Base-by-base conservation (phyloP, 139 green algal species). In the Asterochloris erici region DNA sequence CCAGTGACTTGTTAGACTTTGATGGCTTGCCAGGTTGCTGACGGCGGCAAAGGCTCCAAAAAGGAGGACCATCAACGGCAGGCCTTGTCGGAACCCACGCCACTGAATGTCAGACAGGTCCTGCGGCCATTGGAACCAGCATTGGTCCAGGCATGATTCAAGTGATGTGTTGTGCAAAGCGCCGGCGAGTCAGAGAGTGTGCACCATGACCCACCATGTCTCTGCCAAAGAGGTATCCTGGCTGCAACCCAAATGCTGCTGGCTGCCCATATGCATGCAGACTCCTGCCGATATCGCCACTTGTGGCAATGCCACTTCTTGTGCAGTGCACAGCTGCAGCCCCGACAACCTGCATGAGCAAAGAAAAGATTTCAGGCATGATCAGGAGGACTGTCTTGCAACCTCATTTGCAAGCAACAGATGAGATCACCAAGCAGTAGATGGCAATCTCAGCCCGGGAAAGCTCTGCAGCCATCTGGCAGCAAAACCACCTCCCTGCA, bases 21-120 rank as follows among this genome's bases (percentile, higher is more conserved):
- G 38, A 54, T 54, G 38, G 38, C 38, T 54, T 73, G 23, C 66
- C 66, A 73, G 66, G 2, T n/a, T 47, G 21, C 74, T 79, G 9
- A 81, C 24, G 0, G 61, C 16, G 10, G 88, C 83, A 73, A 90
- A 93, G 12, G 29, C 78, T 10, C 68, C 71, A 78, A 95, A 73
- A 0, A 85, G 84, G 0, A 71, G 70, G 0, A 82, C 60, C 9
- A 94, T 84, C 14, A 84, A 63, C 9, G 84, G 84, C 68, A 93
- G 62, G 1, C 80, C 81, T 0, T 66, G 79, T 6, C 94, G 81
- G 83, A 96, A 96, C 11, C 89, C 81, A 27, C 92, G 83, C 94
- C 94, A 97, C 74, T 97, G 94, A 11, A 88, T 83, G 85, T 97
- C 94, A 19, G 93, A 96, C 23, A 96, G 78, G 75, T 97, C 93